Evolutionary conservation across 176 grass and related monocot genomes (phyloP).

Genomic region (Carex parvula): DNA sequence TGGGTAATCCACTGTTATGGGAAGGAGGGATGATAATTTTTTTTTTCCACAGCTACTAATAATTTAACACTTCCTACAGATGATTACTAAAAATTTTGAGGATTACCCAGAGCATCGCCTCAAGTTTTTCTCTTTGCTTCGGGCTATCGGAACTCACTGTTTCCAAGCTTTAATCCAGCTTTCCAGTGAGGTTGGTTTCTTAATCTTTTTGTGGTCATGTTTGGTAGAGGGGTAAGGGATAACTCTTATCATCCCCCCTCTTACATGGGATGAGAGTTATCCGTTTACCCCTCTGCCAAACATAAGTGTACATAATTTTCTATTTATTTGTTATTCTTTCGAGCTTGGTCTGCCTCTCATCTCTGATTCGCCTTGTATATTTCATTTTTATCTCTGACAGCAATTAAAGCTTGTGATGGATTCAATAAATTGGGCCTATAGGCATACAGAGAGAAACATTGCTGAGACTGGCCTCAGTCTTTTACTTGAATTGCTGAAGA

Average conservation of each 20-base stretch:
- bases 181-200: constrained; percentile 68
- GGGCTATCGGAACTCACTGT: constrained; percentile 95
- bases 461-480: constrained; percentile 95
- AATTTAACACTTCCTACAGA: constrained; percentile 40
- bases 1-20: constrained; percentile 18
- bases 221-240: neutral
- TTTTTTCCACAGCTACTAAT: neutral
- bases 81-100: constrained; percentile 99
- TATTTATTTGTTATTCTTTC: neutral
- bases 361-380: neutral
- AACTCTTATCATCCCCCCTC: neutral
- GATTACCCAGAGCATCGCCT: constrained; percentile 99
- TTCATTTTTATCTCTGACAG: constrained; percentile 49
- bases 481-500: constrained; percentile 88
- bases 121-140: constrained; percentile 92
- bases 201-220: neutral
- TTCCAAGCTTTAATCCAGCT: constrained; percentile 97
- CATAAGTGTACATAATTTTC: neutral
- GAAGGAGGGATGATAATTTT: neutral
- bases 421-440: constrained; percentile 96
- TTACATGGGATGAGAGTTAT: neutral
- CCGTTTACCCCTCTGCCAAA: neutral
- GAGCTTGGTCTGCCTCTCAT: neutral
- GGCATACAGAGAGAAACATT: constrained; percentile 99
- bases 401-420: constrained; percentile 99